phyloP scores from a whole-genome alignment of 495 filamentous ascomycete species.

The Aspergillus diversus region DNA sequence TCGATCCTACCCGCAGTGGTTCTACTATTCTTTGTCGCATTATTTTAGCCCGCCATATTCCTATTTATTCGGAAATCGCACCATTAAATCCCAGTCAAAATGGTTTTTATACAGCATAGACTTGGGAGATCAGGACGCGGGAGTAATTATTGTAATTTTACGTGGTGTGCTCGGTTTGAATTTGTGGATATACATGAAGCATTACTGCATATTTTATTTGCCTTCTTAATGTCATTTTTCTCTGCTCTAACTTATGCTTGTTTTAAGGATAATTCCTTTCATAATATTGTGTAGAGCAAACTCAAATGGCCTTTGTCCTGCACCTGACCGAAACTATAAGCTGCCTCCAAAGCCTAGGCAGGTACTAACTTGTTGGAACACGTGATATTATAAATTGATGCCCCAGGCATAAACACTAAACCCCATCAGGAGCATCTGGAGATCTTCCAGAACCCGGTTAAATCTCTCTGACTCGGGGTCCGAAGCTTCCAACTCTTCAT shows the following conservation, averaged over 20 bases:
- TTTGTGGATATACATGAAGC: conserved; percentile 19
- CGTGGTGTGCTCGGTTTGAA: conserved; percentile 17
- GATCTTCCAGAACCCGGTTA: conserved; percentile 12
- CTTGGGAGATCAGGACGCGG: conserved; percentile 18
- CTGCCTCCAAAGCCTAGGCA: too few relatives aligned
- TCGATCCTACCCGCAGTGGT: conserved; percentile 10
- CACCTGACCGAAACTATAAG: too few relatives aligned
- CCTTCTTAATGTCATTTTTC: background rate
- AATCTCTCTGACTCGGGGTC: background rate
- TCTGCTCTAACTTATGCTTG: background rate
- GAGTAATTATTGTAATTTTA: conserved; percentile 33
- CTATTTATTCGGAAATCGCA: conserved; percentile 12
- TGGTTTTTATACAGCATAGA: conserved; percentile 12
- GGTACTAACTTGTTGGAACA: too few relatives aligned
- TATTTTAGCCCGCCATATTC: conserved; percentile 11
- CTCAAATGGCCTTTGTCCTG: too few relatives aligned
- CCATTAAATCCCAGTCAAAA: conserved; percentile 9
- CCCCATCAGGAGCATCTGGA: conserved; percentile 18
- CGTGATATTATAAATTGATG: too few relatives aligned
- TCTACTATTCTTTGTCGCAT: conserved; percentile 16
- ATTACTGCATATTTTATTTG: background rate
- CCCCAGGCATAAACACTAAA: conserved; percentile 18
- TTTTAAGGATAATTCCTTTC: too few relatives aligned
- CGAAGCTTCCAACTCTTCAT: conserved; percentile 8
- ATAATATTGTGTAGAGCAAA: too few relatives aligned